These are phyloP conservation scores for Chlorella sp. DNA, from an alignment of 139 green algal genomes.

Conservation along the genomic window DNA sequence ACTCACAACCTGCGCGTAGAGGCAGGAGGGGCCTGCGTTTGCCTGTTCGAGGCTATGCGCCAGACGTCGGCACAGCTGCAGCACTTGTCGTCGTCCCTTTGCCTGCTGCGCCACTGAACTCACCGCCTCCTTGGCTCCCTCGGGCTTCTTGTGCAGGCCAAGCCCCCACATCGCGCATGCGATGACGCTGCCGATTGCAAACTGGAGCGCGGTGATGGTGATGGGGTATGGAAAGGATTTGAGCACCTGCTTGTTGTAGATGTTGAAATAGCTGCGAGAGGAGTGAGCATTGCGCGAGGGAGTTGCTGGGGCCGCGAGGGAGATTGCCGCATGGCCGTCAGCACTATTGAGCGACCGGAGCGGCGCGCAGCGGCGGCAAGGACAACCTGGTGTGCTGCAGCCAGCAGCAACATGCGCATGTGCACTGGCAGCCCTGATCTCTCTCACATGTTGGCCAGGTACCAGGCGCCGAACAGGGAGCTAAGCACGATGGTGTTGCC, in stretches of 20 bases:
- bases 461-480: constrained; percentile 91
- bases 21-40: too few species aligned
- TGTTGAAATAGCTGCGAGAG: constrained; percentile 46
- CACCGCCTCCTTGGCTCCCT: too few species aligned
- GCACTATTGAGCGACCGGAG: background rate
- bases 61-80: too few species aligned
- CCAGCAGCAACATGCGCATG: background rate
- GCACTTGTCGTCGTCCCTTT: too few species aligned
- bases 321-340: background rate
- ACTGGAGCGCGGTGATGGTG: constrained; percentile 89
- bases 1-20: constrained; percentile 65
- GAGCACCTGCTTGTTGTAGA: constrained; percentile 90
- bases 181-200: constrained; percentile 75
- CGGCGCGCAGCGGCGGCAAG: background rate
- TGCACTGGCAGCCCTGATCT: constrained; percentile 20
- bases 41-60: too few species aligned
- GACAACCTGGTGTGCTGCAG: background rate
- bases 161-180: constrained; percentile 72
- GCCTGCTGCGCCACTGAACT: too few species aligned
- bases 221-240: constrained; percentile 89
- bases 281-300: background rate
- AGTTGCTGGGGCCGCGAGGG: background rate
- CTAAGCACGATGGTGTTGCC: constrained; percentile 60
- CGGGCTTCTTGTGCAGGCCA: constrained; percentile 68
- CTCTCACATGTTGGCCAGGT: constrained; percentile 88